Evolutionary conservation across 768 basidiomycete species (phyloP).

Genomic region (Sporobolomyces pararoseus): DNA sequence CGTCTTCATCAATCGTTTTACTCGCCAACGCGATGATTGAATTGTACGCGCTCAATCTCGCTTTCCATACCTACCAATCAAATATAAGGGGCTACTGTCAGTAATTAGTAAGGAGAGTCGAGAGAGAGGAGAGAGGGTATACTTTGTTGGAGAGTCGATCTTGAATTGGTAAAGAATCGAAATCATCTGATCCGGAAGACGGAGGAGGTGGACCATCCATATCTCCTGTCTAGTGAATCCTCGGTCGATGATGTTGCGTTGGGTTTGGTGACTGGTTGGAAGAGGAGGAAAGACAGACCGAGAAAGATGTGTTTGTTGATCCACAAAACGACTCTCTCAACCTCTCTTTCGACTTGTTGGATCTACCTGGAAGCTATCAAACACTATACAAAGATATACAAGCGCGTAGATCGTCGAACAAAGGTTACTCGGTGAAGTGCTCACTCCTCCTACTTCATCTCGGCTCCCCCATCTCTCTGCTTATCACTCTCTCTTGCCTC

Average conservation of each 20-base stretch:
- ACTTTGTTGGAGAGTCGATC: constrained; percentile 82
- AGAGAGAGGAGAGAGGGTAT: not conserved
- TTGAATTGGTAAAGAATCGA: constrained; percentile 67
- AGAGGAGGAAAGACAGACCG: not conserved
- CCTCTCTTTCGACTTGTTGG: too few species aligned
- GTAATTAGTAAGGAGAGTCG: not conserved
- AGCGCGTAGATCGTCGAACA: too few species aligned
- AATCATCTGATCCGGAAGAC: constrained; percentile 97
- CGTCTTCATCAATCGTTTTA: constrained; percentile 83
- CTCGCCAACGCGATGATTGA: constrained; percentile 76
- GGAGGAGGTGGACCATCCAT: constrained; percentile 84
- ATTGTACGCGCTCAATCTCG: constrained; percentile 88
- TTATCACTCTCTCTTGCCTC: not conserved
- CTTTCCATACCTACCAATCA: constrained; percentile 78
- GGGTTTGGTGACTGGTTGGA: too few species aligned
- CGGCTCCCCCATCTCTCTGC: not conserved
- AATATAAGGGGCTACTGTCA: not conserved
- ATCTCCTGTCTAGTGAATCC: too few species aligned
- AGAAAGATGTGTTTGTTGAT: too few species aligned
- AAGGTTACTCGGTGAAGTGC: too few species aligned
- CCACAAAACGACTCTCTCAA: too few species aligned
- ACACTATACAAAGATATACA: too few species aligned
- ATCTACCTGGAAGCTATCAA: too few species aligned
- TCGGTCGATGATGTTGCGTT: too few species aligned
- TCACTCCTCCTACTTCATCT: not conserved